Base-by-base conservation (phyloP, 345 rosid genomes). In the Citrus australasica region DNA sequence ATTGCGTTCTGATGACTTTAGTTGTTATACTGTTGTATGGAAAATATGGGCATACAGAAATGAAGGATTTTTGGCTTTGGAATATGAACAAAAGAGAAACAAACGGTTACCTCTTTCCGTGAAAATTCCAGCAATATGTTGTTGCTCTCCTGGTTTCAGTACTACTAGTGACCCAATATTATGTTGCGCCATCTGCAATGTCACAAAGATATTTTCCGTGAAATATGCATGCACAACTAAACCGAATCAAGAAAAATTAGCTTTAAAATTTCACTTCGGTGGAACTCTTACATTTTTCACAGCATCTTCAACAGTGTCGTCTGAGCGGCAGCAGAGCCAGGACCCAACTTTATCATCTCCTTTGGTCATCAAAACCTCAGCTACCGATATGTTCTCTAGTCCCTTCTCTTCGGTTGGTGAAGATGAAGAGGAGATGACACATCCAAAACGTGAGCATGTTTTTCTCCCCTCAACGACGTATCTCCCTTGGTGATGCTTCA, bases 161-260 rank as follows among this genome's bases (percentile, higher is more conserved):
- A 95, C 98, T 17, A 92, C 92, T 79, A 93, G 69, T 22, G 98
- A 95, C 79, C 98, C 98, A 35, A 95, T 89, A 68, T 95, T 90
- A 80, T 92, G 90, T 68, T 85, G 77, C 19, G 98, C 95, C 98
- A 95, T 93, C 98, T 93, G 92, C 84, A 77, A 76, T 63, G 28
- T 48, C 33, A 32, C 28, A 65, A 25, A 30, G 10, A 61, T 67
- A 2, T 28, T 59, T 38, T 28, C 51, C 32, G 14, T 67, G 24
- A n/a, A 21, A n/a, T 55, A 30, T 17, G 67, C 67, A 28, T 28
- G n/a, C 22, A 17, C 22, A 17, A 16, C 21, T 6, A 64, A 61
- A 66, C 60, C 8, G 62, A 17, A 69, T 19, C 32, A 48, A 24
- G 22, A 24, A 8, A 35, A 17, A 35, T 21, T 66, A 38, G 5